Evolutionary conservation across 1,284 basidiomycete species (phyloP), one percentile per base, ranked within the genome.

Genomic region (Trametes sp.): DNA sequence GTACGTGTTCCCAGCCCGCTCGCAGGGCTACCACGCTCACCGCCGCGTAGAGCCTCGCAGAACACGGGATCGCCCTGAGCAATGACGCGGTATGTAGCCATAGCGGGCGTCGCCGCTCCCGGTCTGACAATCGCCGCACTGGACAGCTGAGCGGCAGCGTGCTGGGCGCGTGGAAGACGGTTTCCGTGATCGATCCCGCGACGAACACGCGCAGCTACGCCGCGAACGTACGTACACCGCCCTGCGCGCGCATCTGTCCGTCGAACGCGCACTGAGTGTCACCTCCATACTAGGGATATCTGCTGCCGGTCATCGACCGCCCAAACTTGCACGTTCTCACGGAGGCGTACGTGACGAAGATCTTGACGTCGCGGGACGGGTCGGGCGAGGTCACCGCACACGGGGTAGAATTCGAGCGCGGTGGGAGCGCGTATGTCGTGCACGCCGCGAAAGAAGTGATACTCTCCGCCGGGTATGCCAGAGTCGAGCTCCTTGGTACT

Each of bases 361-460:
- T 73, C 16, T 1, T 69, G 13, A 65, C 48, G 11, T 28, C 36
- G 1, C 11, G 16, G 16, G 9, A 24, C 23, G 49, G 31, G 46
- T 10, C 38, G 16, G 45, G 11, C 2, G 57, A 4, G 4, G 54
- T 64, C 14, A 48, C 64, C 10, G 75, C 78, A 19, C 68, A 71
- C 2, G 74, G 75, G 13, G 75, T 76, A 11, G 67, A 71, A 51
- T 82, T 76, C 62, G 65, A 63, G 4, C 65, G 65, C 5, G 62
- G 59, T 1, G 69, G 63, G 2, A 42, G 64, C n/a, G 59, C 57
- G 1, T 72, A 73, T 62, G 68, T 60, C 2, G 77, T 76, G 16
- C 67, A 65, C n/a, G 79, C 75, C 1, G 58, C 28, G 6, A 65
- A 72, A n/a, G 78, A 80, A 38, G 75, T 79, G 26, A 74, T 81